A percentile compares a stretch with the other conserved stretches of the same genome.
Evolutionary conservation across 805 yeast species (phyloP).

Genomic region (Myxozyma sirexii): DNA sequence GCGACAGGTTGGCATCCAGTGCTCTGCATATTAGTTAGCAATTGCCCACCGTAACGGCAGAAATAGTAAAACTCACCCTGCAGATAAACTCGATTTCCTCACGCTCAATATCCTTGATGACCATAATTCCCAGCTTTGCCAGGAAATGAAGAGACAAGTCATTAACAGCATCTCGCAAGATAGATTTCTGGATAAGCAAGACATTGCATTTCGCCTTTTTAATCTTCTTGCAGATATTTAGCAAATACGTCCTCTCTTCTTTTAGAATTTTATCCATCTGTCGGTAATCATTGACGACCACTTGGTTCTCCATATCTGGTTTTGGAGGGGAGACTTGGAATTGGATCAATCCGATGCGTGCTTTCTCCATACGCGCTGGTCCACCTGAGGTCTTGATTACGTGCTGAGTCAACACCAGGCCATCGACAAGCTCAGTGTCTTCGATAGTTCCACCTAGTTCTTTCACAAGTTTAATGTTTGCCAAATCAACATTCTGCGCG

Average conservation of each 20-base stretch:
- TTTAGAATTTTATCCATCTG: slow-evolving; percentile 98
- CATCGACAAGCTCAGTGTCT: slow-evolving; percentile 89
- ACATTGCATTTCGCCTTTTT: slow-evolving; percentile 97
- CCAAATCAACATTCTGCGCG: slow-evolving; percentile 74
- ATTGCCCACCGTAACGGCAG: slow-evolving; percentile 1
- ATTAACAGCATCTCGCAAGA: slow-evolving; percentile 90
- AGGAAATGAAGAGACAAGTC: slow-evolving; percentile 93
- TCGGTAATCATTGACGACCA: slow-evolving; percentile 95
- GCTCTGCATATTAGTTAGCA: slow-evolving; percentile 51
- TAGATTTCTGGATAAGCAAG: slow-evolving; percentile 85
- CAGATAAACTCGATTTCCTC: slow-evolving; percentile 93
- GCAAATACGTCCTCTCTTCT: slow-evolving; percentile 93
- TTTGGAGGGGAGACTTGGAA: slow-evolving; percentile 96
- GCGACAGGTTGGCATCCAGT: slow-evolving; percentile 96
- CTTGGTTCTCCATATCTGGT: slow-evolving; percentile 97
- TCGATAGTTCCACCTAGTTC: slow-evolving; percentile 98
- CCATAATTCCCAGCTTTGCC: slow-evolving; percentile 90
- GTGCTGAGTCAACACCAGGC: slow-evolving; percentile 89
- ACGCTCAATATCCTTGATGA: slow-evolving; percentile 91
- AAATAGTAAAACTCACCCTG: slow-evolving; percentile 36
- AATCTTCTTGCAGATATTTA: slow-evolving; percentile 93
- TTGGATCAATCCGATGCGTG: slow-evolving; percentile 84
- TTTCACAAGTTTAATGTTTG: slow-evolving; percentile 85
- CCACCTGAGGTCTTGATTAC: slow-evolving; percentile 92
- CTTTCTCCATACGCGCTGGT: slow-evolving; percentile 92